These are phyloP conservation scores for Talinum fruticosum DNA, from an alignment of 148 eudicot species.

Conservation along the genomic window DNA sequence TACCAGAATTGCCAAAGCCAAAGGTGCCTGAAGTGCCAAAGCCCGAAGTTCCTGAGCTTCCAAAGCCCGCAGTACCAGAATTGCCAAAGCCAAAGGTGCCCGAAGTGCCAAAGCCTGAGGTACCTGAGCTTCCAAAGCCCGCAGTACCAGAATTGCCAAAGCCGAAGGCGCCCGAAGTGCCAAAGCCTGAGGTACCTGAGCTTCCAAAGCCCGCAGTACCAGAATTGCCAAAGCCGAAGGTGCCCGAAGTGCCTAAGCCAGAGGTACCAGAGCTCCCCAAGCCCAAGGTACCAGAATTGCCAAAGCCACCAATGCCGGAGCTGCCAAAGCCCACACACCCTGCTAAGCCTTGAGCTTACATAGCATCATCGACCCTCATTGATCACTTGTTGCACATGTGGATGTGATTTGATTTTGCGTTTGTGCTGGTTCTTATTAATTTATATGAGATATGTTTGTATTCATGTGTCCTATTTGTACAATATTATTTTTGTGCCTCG, in stretches of 20 bases:
- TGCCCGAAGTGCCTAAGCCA: neutral
- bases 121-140: constrained; percentile 5
- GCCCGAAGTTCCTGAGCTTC: no score
- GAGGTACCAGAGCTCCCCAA: constrained; percentile 1
- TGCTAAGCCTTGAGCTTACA: constrained; percentile 6
- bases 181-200: neutral
- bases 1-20: neutral
- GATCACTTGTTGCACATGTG: neutral
- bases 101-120: neutral
- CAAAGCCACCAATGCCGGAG: constrained; percentile 1
- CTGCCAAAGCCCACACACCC: constrained; percentile 6
- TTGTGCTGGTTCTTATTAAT: neutral
- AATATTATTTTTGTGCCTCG: neutral
- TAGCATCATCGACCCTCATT: neutral
- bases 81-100: neutral
- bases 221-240: neutral
- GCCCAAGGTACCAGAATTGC: constrained; percentile 7
- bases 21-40: neutral
- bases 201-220: neutral
- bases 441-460: neutral
- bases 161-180: neutral
- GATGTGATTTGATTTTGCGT: no score
- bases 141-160: neutral
- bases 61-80: no score
- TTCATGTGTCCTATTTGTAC: neutral